Evolutionary conservation across 2,329 filamentous ascomycete species (phyloP), one percentile per base, ranked within the genome.

Genomic region (Lachnellula hyalina): DNA sequence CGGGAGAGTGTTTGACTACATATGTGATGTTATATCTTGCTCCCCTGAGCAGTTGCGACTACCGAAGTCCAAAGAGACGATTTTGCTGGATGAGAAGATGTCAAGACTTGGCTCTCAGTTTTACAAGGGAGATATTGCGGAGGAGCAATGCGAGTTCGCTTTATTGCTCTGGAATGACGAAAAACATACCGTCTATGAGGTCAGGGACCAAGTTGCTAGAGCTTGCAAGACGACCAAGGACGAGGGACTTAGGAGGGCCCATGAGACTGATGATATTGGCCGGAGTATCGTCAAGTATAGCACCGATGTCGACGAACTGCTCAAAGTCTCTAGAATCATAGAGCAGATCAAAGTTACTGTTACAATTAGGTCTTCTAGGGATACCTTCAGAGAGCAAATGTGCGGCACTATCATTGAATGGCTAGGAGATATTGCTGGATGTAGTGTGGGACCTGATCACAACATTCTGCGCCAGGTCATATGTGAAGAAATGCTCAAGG

Each of bases 371-470:
- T 96, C 93, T 9, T 85, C 94, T 5, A 83, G 95, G 63, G 94
- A 99, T 72, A 97, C 91, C 0, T 99, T 97, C 73, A 83, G 94
- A 56, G 94, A 99, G 70, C 89, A 97, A 70, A 99, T 99, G 95
- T 96, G 92, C 65, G 91, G 89, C n/a, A 90, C 91, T 15, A 93
- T 99, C 58, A 87, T 99, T 52, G 92, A 96, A 65, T 99, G 95
- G 95, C 80, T 99, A 19, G 82, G 86, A 51, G 95, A 99, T 71
- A 95, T 99, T 65, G 83, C 91, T 7, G 91, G 91, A 32, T 96
- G 92, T 71, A 87, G 84, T 51, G 88, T 96, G 47, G 90, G 90
- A 1, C 77, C 83, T 34, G 90, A 99, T 66, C 82, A 85, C 58
- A 79, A 89, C 56, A 84, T 97, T 17, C 76, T 99, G 44, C 83